Evolutionary conservation across 2,329 filamentous ascomycete genomes (phyloP).

Genomic region (Tolypocladium tropicale): DNA sequence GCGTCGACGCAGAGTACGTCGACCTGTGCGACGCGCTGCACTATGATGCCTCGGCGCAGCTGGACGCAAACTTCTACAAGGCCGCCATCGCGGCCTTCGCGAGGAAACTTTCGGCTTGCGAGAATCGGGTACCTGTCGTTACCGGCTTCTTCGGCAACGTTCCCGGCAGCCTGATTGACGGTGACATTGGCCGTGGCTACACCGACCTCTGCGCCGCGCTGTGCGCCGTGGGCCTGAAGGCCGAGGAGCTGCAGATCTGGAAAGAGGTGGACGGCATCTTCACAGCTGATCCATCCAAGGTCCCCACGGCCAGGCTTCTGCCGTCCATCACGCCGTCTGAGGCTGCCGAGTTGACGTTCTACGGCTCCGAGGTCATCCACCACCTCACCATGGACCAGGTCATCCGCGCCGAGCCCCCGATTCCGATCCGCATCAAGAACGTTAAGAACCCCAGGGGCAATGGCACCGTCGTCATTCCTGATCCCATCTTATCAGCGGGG

Average conservation of each 20-base stretch:
- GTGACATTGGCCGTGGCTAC: slow-evolving; percentile 86
- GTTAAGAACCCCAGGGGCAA: slow-evolving; percentile 75
- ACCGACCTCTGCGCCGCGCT: slow-evolving; percentile 93
- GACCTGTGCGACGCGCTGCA: slow-evolving; percentile 78
- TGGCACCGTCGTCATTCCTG: slow-evolving; percentile 76
- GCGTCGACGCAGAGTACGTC: slow-evolving; percentile 79
- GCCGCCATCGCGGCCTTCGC: slow-evolving; percentile 50
- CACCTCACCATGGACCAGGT: slow-evolving; percentile 98
- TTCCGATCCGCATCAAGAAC: slow-evolving; percentile 84
- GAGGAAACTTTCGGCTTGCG: slow-evolving; percentile 55
- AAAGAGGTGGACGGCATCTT: slow-evolving; percentile 98
- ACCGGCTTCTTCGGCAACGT: slow-evolving; percentile 95
- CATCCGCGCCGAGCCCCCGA: slow-evolving; percentile 67
- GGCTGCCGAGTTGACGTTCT: slow-evolving; percentile 90
- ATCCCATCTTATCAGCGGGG: slow-evolving; percentile 44
- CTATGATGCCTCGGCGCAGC: slow-evolving; percentile 46
- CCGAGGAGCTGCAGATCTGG: slow-evolving; percentile 91
- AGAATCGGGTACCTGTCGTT: slow-evolving; percentile 61
- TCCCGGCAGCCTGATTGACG: slow-evolving; percentile 79
- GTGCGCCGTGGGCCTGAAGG: slow-evolving; percentile 78
- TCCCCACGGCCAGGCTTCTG: slow-evolving; percentile 87
- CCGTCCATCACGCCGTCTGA: slow-evolving; percentile 85
- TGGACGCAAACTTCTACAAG: slow-evolving; percentile 62
- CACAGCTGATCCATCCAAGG: slow-evolving; percentile 73
- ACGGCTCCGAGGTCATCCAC: slow-evolving; percentile 93